Conservation (phyloP, 1,284 basidiomycete genomes). For the Calocybe gambosa region DNA sequence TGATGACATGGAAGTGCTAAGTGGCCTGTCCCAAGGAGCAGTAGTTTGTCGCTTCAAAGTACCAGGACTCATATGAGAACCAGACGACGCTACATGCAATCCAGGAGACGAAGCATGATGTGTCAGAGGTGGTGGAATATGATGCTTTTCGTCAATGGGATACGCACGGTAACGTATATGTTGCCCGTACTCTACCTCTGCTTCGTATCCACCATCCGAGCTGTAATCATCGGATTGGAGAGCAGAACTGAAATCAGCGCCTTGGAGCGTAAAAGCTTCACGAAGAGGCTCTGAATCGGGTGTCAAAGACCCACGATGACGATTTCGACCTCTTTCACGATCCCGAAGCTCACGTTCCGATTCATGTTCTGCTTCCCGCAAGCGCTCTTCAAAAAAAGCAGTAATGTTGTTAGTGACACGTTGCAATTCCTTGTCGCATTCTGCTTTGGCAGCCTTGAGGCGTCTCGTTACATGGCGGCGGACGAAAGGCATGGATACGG, state of each 20-base stretch:
- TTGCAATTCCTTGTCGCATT: conserved; percentile 92
- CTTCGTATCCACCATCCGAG: conserved; percentile 76
- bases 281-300: conserved; percentile 50
- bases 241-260: conserved; percentile 47
- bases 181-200: conserved; percentile 57
- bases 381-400: conserved; percentile 85
- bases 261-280: conserved; percentile 54
- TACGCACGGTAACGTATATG: conserved; percentile 75
- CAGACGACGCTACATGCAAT: conserved; percentile 51
- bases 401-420: conserved; percentile 93
- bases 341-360: conserved; percentile 58
- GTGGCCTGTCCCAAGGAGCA: conserved; percentile 60
- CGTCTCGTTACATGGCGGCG: conserved; percentile 90
- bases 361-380: conserved; percentile 70
- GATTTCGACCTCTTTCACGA: conserved; percentile 39
- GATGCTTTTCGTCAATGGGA: conserved; percentile 35
- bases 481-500: conserved; percentile 87
- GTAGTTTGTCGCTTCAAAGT: conserved; percentile 62
- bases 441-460: conserved; percentile 88
- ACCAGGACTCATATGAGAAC: conserved; percentile 56
- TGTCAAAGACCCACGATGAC: conserved; percentile 49
- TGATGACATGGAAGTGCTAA: conserved; percentile 43
- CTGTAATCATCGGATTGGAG: conserved; percentile 63
- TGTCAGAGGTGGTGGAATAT: conserved; percentile 38
- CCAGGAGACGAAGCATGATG: conserved; percentile 50